These are phyloP conservation scores for Powellomyces hirtus DNA, from an alignment of 192 early-diverging fungal genomes.

Conservation along the genomic window DNA sequence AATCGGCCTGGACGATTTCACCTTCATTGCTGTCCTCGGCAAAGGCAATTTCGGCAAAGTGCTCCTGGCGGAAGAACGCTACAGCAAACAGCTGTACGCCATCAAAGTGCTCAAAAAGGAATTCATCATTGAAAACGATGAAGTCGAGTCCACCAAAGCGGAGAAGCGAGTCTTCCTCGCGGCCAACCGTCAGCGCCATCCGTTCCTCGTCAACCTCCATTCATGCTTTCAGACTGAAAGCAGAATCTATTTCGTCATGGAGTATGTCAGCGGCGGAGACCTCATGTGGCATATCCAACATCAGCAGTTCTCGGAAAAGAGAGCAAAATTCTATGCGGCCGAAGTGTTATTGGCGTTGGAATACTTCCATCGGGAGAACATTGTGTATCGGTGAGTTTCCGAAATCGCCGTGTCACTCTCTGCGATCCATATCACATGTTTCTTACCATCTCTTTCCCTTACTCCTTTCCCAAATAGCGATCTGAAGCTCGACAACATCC, in stretches of 20 bases:
- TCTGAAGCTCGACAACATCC: slow-evolving; percentile 95
- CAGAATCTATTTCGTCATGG: slow-evolving; percentile 97
- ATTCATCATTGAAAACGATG: slow-evolving; percentile 97
- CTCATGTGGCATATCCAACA: slow-evolving; percentile 98
- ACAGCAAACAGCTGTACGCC: slow-evolving; percentile 78
- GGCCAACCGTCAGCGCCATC: slow-evolving; percentile 87
- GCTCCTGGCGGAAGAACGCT: slow-evolving; percentile 93
- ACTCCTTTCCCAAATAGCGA: slow-evolving; percentile 53
- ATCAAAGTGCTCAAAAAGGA: slow-evolving; percentile 99
- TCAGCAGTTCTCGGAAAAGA: slow-evolving; percentile 82
- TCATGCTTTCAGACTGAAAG: slow-evolving; percentile 96
- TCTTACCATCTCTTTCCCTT: neutral
- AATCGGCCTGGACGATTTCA: slow-evolving; percentile 89
- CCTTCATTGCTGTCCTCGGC: slow-evolving; percentile 90
- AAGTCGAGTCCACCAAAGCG: slow-evolving; percentile 88
- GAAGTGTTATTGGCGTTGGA: slow-evolving; percentile 92
- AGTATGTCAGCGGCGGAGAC: slow-evolving; percentile 96
- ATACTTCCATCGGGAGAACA: slow-evolving; percentile 93
- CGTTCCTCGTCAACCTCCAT: slow-evolving; percentile 95
- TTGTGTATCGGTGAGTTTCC: slow-evolving; percentile 72
- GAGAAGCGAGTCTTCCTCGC: slow-evolving; percentile 93
- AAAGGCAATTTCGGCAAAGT: slow-evolving; percentile 99
- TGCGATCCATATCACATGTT: neutral
- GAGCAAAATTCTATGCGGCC: slow-evolving; percentile 95
- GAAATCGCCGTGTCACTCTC: neutral